A percentile compares a stretch with the other conserved stretches of the same genome.
Conservation (phyloP, 805 yeast genomes). For the Kuraishia ogatae region DNA sequence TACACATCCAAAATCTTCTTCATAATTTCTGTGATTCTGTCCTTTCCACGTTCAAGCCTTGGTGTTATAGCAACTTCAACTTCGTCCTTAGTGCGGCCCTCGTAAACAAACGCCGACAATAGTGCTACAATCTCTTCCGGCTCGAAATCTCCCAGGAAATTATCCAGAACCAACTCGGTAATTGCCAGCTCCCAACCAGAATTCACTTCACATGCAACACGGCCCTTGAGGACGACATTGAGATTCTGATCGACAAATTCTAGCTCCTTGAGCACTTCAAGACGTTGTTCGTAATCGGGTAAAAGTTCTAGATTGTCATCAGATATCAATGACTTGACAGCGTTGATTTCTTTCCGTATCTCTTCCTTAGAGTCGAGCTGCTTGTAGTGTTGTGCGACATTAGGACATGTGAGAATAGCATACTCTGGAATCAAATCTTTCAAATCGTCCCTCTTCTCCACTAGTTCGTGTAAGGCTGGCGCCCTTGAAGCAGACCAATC, state of each 20-base stretch:
- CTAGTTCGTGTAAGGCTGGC: conserved; percentile 25
- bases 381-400: conserved; percentile 35
- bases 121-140: conserved; percentile 97
- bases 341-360: conserved; percentile 41
- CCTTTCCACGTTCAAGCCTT: conserved; percentile 63
- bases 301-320: conserved; percentile 84
- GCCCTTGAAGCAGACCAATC: conserved; percentile 28
- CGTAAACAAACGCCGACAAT: conserved; percentile 86
- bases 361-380: conserved; percentile 36
- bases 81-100: conserved; percentile 67
- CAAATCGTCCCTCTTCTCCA: conserved; percentile 27
- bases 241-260: conserved; percentile 70
- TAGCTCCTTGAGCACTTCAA: conserved; percentile 68
- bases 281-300: conserved; percentile 90
- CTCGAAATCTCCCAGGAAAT: conserved; percentile 86
- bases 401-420: conserved; percentile 20
- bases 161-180: conserved; percentile 85
- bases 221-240: conserved; percentile 78
- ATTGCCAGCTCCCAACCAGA: conserved; percentile 86
- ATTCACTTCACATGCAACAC: conserved; percentile 89
- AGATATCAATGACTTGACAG: conserved; percentile 55
- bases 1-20: conserved; percentile 52
- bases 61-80: conserved; percentile 55
- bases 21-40: conserved; percentile 63
- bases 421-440: conserved; percentile 2